Percentiles rank a stretch among this genome's conserved stretches.
phyloP scores from a whole-genome alignment of 371 early-diverging fungal genomes.

The Actinomortierella ambigua region DNA sequence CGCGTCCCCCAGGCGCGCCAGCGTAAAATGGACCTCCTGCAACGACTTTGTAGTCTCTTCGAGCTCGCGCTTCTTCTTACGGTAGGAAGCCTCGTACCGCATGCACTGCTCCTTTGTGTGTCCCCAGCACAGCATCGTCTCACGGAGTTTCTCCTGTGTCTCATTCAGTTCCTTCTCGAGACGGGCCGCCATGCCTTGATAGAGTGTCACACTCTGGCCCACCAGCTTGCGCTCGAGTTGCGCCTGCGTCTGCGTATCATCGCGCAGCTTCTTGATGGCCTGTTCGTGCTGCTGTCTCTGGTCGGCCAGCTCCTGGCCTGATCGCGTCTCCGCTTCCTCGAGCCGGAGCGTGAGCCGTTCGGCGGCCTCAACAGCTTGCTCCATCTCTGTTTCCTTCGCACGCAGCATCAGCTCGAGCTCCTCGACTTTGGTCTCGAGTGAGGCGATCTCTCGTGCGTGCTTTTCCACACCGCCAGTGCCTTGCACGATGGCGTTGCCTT shows the following conservation, averaged over 20 bases:
- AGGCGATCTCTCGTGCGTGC: too few relatives aligned
- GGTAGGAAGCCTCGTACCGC: slow-evolving; percentile 22
- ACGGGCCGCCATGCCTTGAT: slow-evolving; percentile 35
- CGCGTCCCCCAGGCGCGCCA: slow-evolving; percentile 29
- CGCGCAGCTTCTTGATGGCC: slow-evolving; percentile 14
- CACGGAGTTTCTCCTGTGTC: slow-evolving; percentile 30
- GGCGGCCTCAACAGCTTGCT: slow-evolving; percentile 15
- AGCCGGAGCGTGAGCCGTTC: slow-evolving; percentile 13
- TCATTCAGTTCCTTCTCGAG: slow-evolving; percentile 28
- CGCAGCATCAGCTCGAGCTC: slow-evolving; percentile 11
- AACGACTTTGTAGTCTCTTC: slow-evolving; percentile 22
- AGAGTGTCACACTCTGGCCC: slow-evolving; percentile 15
- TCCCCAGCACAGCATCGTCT: slow-evolving; percentile 23
- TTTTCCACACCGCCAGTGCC: too few relatives aligned
- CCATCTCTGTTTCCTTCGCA: slow-evolving; percentile 20
- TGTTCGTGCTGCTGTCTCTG: slow-evolving; percentile 11
- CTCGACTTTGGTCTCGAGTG: slow-evolving; percentile 1
- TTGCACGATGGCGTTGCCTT: too few relatives aligned
- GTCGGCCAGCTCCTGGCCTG: slow-evolving; percentile 11
- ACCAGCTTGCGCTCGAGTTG: slow-evolving; percentile 29
- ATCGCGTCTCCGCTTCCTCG: neutral
- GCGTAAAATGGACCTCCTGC: slow-evolving; percentile 31
- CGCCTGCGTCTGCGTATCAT: slow-evolving; percentile 27
- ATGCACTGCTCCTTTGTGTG: slow-evolving; percentile 33
- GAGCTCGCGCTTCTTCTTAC: slow-evolving; percentile 22